Evolutionary conservation across 2,329 filamentous ascomycete genomes (phyloP), one percentile per base, ranked within the genome.

Genomic region (Venturia oleaginea): DNA sequence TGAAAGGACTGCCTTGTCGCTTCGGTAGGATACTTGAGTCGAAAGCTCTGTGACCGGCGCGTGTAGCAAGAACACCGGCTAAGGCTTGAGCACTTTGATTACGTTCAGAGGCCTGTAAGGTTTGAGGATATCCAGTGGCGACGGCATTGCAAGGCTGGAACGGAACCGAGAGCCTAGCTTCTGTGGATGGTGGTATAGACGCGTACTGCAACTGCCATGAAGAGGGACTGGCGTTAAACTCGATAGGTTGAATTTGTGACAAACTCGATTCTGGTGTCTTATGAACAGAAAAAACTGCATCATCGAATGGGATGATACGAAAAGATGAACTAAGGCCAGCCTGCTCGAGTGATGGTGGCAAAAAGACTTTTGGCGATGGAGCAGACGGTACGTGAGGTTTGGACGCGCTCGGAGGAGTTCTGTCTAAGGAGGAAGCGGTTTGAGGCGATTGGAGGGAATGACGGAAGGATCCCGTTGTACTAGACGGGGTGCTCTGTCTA

Each of bases 1-100:
- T 64, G n/a, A 48, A 64, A 22, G 63, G 63, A 15, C 19, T 55
- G 19, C 63, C 63, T 48, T 30, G 40, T 19, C 51, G 27, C 13
- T n/a, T 57, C 27, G 51, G 51, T n/a, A 57, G 15, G 11, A n/a
- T 57, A 34, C 27, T 57, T 6, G 51, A 57, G 15, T 57, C 30
- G 17, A 57, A 57, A 6, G 15, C 30, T 2, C 27, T 30, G 24
- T 54, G 48, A 32, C 27, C 24, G 10, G 8, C 7, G 11, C 17
- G 48, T 3, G 43, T 24, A 4, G 43, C 5, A 22, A 11, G 19
- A 15, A 8, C 1, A 32, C 11, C 15, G 46, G 15, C n/a, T 15
- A 3, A 15, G 24, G n/a, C 22, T 13, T 24, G 46, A 4, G 22
- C n/a, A 11, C 4, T 27, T 24, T 27, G 46, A 27, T 24, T 32